Evolutionary conservation across 345 rosid genomes (phyloP), one percentile per base, ranked within the genome.

Genomic region (Pugionium cornutum): DNA sequence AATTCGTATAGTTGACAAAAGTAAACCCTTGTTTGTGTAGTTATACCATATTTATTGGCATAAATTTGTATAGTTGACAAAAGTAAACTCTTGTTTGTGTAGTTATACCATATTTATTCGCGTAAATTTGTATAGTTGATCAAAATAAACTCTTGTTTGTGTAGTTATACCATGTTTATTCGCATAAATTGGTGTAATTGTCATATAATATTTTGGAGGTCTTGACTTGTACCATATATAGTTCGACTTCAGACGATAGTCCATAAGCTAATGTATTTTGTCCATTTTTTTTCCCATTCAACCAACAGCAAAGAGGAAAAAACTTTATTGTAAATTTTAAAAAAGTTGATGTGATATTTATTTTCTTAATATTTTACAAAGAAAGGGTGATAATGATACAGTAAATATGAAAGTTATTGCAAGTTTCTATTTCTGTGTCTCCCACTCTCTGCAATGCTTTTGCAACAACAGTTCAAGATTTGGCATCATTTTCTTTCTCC

Each of bases 401-500:
- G 34, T 68, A 43, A 49, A n/a, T n/a, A 25, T 58, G 58, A 67
- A 59, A 58, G 59, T 50, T 49, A 40, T 5, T 35, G 40, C 31
- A 54, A 69, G n/a, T 42, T n/a, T 43, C 39, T 60, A 42, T 43
- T 51, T 41, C 7, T 18, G 46, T 69, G 67, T 69, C 53, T 51
- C 53, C 73, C 73, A 69, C 73, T 60, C 11, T 69, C 7, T 50
- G 40, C 59, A 4, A 42, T 59, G 45, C 66, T 59, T 59, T 60
- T 67, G 35, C 2, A 43, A 43, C 61, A 51, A 33, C 60, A 43
- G 39, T 59, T 42, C 46, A 42, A 60, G 53, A 60, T 60, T 52
- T 28, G 39, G 47, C 32, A 52, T 51, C 46, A 42, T 69, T 69
- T 60, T 51, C 4, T 43, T 42, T 51, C 6, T 54, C 36, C 49